Conservation (phyloP, 495 filamentous ascomycete species). For the Penicillium silybi region DNA sequence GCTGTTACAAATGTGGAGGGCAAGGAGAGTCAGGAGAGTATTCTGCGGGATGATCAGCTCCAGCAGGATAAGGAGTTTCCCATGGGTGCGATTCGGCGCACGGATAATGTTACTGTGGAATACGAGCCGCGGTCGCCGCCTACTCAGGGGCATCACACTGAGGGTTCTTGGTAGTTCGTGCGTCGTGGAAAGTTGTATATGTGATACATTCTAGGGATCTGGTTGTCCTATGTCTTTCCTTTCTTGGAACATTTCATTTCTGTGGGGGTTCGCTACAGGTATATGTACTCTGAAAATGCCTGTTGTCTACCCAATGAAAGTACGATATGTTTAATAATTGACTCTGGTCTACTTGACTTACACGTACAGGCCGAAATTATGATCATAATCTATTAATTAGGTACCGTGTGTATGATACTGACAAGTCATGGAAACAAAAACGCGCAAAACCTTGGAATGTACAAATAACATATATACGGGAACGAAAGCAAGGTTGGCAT, state of each 20-base stretch:
- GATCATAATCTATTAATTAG: neutral
- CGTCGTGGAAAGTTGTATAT: neutral
- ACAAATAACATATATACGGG: conserved; percentile 1
- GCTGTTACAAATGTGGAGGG: conserved; percentile 20
- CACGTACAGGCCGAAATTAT: neutral
- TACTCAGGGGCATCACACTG: neutral
- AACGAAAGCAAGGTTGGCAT: neutral
- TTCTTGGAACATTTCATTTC: neutral
- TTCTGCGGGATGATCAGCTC: conserved; percentile 9
- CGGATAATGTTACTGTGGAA: conserved; percentile 28
- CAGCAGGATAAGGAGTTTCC: conserved; percentile 2
- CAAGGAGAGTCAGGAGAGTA: conserved; percentile 30
- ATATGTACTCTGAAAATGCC: no score
- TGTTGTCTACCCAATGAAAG: neutral
- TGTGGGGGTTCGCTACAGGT: no score
- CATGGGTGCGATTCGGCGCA: conserved; percentile 23
- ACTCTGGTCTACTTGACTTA: neutral
- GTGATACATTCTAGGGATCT: neutral
- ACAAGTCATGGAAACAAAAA: neutral
- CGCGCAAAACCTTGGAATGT: neutral
- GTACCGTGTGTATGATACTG: neutral
- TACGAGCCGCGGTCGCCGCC: conserved; percentile 16
- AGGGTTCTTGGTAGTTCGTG: neutral
- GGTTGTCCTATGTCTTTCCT: neutral
- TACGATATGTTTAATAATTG: neutral